Conservation (phyloP, 1,284 basidiomycete genomes). For the Ceratobasidium theobromae region DNA sequence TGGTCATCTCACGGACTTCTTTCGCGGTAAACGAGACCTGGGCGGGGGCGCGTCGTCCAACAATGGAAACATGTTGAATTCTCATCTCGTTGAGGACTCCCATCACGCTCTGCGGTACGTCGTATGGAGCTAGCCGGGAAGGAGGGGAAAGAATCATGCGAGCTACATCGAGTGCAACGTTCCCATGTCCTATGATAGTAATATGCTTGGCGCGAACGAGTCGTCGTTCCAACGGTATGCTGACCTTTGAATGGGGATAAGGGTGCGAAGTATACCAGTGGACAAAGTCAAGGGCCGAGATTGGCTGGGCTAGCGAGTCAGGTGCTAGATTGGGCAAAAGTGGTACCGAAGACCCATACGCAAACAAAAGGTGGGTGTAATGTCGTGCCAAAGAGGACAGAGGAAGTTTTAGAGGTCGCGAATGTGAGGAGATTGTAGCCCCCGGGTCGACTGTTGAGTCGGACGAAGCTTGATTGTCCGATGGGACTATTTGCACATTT, state of each 20-base stretch:
- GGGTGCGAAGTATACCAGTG: conserved; percentile 99
- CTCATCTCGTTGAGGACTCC: conserved; percentile 62
- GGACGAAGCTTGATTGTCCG: not conserved
- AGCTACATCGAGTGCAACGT: conserved; percentile 93
- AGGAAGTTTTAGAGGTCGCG: conserved; percentile 50
- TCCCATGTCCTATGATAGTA: conserved; percentile 91
- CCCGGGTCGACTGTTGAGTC: too few species aligned
- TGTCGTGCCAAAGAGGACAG: conserved; percentile 51
- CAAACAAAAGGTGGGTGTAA: conserved; percentile 82
- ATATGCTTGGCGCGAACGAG: conserved; percentile 69
- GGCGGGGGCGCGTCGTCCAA: conserved; percentile 84
- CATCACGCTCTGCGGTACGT: conserved; percentile 79
- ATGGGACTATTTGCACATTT: conserved; percentile 73
- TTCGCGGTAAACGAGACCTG: conserved; percentile 94
- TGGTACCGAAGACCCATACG: conserved; percentile 75
- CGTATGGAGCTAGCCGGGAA: conserved; percentile 66
- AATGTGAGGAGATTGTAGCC: conserved; percentile 50
- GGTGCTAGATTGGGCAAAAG: conserved; percentile 57
- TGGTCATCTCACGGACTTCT: conserved; percentile 89
- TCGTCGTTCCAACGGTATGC: conserved; percentile 56
- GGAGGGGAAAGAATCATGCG: conserved; percentile 80
- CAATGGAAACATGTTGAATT: conserved; percentile 78
- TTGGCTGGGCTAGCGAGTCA: conserved; percentile 53
- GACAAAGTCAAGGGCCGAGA: conserved; percentile 84
- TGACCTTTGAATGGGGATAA: conserved; percentile 45